phyloP scores from a whole-genome alignment of 345 rosid genomes.

The Salix caprea region DNA sequence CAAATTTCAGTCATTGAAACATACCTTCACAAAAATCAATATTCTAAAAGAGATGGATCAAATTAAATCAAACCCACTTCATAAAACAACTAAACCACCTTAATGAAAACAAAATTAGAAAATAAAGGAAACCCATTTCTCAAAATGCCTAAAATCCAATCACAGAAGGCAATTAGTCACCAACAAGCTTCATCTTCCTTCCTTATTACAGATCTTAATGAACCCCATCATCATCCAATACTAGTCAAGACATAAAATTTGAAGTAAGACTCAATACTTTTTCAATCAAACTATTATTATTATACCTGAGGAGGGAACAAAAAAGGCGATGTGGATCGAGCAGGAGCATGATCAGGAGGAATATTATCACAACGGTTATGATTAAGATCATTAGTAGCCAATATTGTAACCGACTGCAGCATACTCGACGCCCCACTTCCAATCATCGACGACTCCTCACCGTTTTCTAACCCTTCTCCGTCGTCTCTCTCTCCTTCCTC shows the following conservation, averaged over 20 bases:
- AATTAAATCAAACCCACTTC: not conserved
- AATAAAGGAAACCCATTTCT: not conserved
- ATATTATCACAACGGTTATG: not conserved
- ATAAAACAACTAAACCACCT: not conserved
- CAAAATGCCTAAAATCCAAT: not conserved
- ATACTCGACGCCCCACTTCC: not conserved
- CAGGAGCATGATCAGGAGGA: conserved; percentile 54
- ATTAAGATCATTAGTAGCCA: not conserved
- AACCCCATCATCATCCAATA: not conserved
- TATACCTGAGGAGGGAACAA: conserved; percentile 69
- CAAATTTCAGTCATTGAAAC: not conserved
- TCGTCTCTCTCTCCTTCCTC: conserved; percentile 46
- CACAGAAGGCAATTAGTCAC: not conserved
- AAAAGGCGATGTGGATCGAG: conserved; percentile 57
- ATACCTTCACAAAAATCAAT: not conserved
- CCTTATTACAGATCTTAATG: not conserved
- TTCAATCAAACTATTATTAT: not conserved
- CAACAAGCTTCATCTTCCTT: not conserved
- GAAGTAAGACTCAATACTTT: not conserved
- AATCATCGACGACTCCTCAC: not conserved
- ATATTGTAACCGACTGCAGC: not conserved
- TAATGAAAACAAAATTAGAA: not conserved
- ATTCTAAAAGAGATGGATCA: not conserved
- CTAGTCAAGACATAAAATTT: not conserved
- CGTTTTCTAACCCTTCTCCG: conserved; percentile 28